phyloP scores from a whole-genome alignment of 2,329 filamentous ascomycete species.

The Verticillium klebahnii region DNA sequence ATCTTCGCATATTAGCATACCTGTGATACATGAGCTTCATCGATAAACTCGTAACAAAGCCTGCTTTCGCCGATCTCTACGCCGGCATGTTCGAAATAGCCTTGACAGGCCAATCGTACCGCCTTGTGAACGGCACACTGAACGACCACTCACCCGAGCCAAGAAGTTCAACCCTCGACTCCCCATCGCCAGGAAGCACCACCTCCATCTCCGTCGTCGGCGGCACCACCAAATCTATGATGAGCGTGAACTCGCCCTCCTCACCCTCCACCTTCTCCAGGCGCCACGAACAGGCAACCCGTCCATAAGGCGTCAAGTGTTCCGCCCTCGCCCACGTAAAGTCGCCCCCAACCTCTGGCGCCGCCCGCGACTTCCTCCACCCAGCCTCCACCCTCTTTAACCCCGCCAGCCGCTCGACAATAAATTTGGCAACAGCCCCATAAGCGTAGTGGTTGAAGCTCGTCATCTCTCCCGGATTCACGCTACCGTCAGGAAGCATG shows the following conservation, averaged over 20 bases:
- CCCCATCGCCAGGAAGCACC: conserved; percentile 1
- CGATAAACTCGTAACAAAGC: too few species aligned
- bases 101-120: conserved; percentile 6
- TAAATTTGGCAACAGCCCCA: conserved; percentile 31
- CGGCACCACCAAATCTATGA: conserved; percentile 7
- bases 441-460: conserved; percentile 38
- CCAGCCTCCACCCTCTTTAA: conserved; percentile 16
- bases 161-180: background rate
- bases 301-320: conserved; percentile 6
- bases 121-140: background rate
- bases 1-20: too few species aligned
- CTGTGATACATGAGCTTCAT: too few species aligned
- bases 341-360: conserved; percentile 3
- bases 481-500: conserved; percentile 27
- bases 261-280: background rate
- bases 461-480: conserved; percentile 36
- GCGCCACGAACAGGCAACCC: conserved; percentile 3
- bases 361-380: conserved; percentile 13
- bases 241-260: background rate
- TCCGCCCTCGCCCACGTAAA: background rate
- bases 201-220: conserved; percentile 8
- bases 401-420: conserved; percentile 23
- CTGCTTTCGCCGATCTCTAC: background rate
- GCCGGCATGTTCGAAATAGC: background rate
- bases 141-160: conserved; percentile 7